Conservation (phyloP, 2,329 filamentous ascomycete genomes). For the Colletotrichum nymphaeae region DNA sequence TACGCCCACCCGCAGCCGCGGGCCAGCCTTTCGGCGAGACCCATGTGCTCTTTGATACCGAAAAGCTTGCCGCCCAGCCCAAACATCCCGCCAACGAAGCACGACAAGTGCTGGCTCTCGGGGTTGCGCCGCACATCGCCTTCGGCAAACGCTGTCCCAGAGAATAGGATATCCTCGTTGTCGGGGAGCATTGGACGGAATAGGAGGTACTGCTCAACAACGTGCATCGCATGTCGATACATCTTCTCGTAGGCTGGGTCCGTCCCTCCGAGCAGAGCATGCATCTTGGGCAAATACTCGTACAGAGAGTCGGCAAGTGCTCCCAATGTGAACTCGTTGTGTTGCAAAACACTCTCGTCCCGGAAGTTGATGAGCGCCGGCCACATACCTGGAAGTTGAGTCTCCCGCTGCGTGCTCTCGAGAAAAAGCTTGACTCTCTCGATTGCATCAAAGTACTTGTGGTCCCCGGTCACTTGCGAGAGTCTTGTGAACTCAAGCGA, state of each 20-base stretch:
- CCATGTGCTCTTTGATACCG: conserved; percentile 52
- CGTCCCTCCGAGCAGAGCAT: conserved; percentile 68
- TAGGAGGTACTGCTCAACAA: conserved; percentile 67
- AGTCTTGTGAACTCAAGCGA: conserved; percentile 79
- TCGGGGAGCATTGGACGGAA: conserved; percentile 75
- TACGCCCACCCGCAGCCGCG: conserved; percentile 65
- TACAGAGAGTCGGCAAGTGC: conserved; percentile 55
- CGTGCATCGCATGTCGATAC: conserved; percentile 65
- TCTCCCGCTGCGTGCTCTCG: conserved; percentile 73
- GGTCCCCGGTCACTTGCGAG: conserved; percentile 77
- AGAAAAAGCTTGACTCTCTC: conserved; percentile 76
- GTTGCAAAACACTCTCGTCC: conserved; percentile 54
- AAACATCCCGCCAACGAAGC: conserved; percentile 63
- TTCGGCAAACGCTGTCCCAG: conserved; percentile 50
- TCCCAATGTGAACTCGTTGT: conserved; percentile 49
- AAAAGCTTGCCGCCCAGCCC: conserved; percentile 60
- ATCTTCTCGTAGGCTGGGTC: conserved; percentile 66
- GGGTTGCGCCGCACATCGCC: conserved; percentile 38
- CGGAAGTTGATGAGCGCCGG: conserved; percentile 72
- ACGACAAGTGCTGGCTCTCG: conserved; percentile 59
- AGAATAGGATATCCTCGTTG: conserved; percentile 69
- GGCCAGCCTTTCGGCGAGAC: conserved; percentile 56
- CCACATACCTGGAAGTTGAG: conserved; percentile 79
- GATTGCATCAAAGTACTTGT: conserved; percentile 80
- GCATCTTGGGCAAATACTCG: conserved; percentile 56